phyloP scores from a whole-genome alignment of 2,329 filamentous ascomycete species.

The Aspergillus texensis region DNA sequence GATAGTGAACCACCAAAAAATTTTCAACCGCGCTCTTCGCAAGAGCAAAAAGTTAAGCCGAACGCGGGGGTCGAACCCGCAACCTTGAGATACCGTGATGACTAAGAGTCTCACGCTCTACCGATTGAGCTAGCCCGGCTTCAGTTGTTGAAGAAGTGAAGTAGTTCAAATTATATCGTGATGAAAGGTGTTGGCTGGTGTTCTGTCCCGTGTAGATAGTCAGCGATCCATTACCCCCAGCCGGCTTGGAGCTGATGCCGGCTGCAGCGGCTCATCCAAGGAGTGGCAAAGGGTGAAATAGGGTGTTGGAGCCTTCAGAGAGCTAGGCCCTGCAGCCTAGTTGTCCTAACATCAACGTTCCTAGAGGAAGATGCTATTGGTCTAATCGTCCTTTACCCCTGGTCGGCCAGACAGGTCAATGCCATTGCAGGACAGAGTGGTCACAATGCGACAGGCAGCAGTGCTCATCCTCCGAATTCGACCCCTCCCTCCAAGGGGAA shows the following conservation, averaged over 20 bases:
- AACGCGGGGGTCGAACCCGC: conserved; percentile 49
- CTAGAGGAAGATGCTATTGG: neutral
- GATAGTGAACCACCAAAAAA: conserved; percentile 4
- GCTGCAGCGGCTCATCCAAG: neutral
- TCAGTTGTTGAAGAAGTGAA: neutral
- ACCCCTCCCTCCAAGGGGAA: neutral
- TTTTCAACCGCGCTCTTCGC: neutral
- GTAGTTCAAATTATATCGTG: neutral
- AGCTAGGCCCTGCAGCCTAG: neutral
- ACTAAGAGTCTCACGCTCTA: conserved; percentile 53
- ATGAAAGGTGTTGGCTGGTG: neutral
- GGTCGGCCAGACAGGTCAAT: neutral
- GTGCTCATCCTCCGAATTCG: neutral
- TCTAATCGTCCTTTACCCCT: neutral
- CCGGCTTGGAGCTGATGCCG: neutral
- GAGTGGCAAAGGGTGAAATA: neutral
- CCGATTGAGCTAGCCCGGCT: conserved; percentile 54
- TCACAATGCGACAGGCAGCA: neutral
- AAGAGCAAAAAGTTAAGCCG: conserved; percentile 31
- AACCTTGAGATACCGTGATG: conserved; percentile 35
- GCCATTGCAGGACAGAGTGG: neutral
- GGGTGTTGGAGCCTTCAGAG: neutral
- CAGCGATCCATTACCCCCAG: neutral
- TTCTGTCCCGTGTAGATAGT: neutral
- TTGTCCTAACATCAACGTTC: neutral